Conservation (phyloP, 2,329 filamentous ascomycete genomes). For the Samsoniella hepiali region DNA sequence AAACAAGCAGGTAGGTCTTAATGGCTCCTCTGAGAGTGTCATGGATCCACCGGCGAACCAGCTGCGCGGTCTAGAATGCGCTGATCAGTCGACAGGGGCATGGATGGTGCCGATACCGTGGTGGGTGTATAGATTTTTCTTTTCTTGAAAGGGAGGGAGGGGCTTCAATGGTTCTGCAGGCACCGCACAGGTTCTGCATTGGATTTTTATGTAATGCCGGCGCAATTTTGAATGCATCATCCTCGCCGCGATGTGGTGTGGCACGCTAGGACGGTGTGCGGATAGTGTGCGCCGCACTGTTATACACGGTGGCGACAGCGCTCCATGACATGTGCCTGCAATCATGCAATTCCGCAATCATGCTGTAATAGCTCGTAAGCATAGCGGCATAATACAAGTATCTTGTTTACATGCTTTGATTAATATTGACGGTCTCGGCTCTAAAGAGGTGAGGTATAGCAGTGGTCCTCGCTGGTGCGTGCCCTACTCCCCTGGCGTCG, state of each 20-base stretch:
- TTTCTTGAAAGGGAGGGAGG: background rate
- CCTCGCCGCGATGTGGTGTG: too few species aligned
- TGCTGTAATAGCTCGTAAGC: too few species aligned
- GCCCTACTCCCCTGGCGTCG: too few species aligned
- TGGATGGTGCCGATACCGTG: background rate
- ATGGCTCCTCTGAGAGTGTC: background rate
- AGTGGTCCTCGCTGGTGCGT: too few species aligned
- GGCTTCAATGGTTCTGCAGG: too few species aligned
- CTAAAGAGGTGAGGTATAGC: too few species aligned
- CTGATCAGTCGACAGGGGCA: background rate
- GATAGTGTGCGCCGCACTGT: constrained; percentile 17
- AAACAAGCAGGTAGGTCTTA: background rate
- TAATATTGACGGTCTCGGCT: too few species aligned
- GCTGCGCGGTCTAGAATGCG: constrained; percentile 12
- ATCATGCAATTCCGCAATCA: background rate
- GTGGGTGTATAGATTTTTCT: background rate
- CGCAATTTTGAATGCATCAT: too few species aligned
- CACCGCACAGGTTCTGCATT: too few species aligned
- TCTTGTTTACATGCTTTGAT: too few species aligned
- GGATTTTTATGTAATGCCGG: too few species aligned
- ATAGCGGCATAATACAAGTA: too few species aligned
- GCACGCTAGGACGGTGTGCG: background rate
- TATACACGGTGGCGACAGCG: background rate
- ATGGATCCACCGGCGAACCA: background rate
- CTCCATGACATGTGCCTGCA: background rate